Base-by-base conservation (phyloP, 1,139 yeast species). In the Scheffersomyces segobiensis region DNA sequence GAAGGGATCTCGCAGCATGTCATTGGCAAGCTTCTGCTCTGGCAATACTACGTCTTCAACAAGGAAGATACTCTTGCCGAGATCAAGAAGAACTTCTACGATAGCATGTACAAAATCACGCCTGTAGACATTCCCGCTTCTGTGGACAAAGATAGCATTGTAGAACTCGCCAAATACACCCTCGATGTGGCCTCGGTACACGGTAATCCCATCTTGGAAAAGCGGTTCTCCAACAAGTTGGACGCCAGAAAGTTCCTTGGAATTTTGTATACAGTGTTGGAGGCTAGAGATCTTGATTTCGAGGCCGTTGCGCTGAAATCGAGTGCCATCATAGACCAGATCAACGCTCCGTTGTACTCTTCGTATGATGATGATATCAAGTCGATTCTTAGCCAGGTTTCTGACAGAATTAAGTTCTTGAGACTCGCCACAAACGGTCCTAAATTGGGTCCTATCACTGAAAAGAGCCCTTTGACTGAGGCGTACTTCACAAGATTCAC, bases 41-140 rank as follows among this genome's bases (percentile, higher is more conserved):
- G 99, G 99, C 93, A 95, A 71, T 95, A 76, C 71, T 95, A 93
- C 68, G 93, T 89, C 12, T 80, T 93, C 53, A 83, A 91, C 70
- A 85, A 83, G 52, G 63, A 67, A 14, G 67, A 64, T 2, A 76
- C 79, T 56, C 66, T 82, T 49, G 62, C 63, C 0, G 67, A 70
- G 5, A 66, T 84, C 53, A 71, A 74, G 55, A 71, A 76, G 1
- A 71, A 80, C 8, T 87, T 87, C n/a, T 70, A 75, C 1, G 74
- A 77, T 8, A 59, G 64, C 14, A 55, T 60, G 12, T 56, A 61
- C 17, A 58, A 65, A 5, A 61, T 72, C 14, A 50, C 61, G 0
- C 75, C 78, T 0, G 68, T 72, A 17, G 71, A 73, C 8, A 69
- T 78, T 48, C 82, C 82, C 0, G 54, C 56, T 20, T 66, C 66